Conservation (phyloP, 2,329 filamentous ascomycete genomes). For the Teratosphaeria zuluensis region DNA sequence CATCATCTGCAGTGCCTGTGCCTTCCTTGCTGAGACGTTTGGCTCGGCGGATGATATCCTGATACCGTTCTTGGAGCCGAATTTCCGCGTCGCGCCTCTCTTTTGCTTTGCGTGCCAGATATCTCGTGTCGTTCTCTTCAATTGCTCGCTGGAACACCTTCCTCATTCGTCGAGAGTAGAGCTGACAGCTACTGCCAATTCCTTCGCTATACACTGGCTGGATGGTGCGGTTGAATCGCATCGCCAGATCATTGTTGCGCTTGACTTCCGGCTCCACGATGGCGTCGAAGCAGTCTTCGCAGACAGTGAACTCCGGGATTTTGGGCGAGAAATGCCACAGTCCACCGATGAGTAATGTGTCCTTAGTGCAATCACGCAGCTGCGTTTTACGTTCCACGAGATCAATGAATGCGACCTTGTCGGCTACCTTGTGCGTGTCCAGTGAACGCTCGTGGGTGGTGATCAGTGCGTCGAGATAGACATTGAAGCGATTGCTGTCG, state of each 20-base stretch:
- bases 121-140: constrained; percentile 54
- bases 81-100: constrained; percentile 48
- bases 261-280: constrained; percentile 61
- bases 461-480: constrained; percentile 49
- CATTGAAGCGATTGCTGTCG: constrained; percentile 45
- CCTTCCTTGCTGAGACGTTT: constrained; percentile 32
- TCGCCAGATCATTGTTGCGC: constrained; percentile 41
- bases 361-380: constrained; percentile 55
- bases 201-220: constrained; percentile 46
- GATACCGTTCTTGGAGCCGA: constrained; percentile 47
- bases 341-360: constrained; percentile 51
- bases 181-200: constrained; percentile 53
- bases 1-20: constrained; percentile 42
- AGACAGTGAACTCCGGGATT: constrained; percentile 68
- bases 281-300: constrained; percentile 75
- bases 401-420: constrained; percentile 54
- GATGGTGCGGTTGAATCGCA: constrained; percentile 54
- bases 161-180: constrained; percentile 75
- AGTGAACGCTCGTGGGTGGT: constrained; percentile 39
- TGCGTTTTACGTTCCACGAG: constrained; percentile 51
- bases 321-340: constrained; percentile 68
- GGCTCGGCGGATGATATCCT: constrained; percentile 20
- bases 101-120: constrained; percentile 54
- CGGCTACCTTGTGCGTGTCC: constrained; percentile 30
- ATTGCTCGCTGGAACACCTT: constrained; percentile 60